These are phyloP conservation scores for Mycena rosella DNA, from an alignment of 768 basidiomycete genomes.

Conservation along the genomic window DNA sequence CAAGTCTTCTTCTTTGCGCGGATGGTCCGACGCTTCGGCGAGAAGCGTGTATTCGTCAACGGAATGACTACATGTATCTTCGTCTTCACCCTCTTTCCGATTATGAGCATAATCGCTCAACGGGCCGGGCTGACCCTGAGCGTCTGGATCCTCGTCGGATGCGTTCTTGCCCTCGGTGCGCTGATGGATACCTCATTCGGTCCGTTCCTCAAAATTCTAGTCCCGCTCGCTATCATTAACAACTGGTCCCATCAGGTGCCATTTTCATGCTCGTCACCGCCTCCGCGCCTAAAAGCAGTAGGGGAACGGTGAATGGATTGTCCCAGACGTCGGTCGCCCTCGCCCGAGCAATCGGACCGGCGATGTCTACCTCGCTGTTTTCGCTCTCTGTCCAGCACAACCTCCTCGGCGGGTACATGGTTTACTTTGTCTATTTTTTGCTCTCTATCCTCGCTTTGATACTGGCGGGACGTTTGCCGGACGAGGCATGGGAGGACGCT, in stretches of 20 bases:
- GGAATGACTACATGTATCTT: slow-evolving; percentile 67
- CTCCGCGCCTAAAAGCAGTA: slow-evolving; percentile 61
- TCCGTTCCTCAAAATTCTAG: no score
- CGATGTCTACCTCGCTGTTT: slow-evolving; percentile 63
- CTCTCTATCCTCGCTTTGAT: slow-evolving; percentile 45
- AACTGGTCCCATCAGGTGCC: slow-evolving; percentile 52
- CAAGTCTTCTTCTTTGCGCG: slow-evolving; percentile 77
- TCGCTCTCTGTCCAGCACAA: slow-evolving; percentile 64
- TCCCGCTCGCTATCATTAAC: no score
- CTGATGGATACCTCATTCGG: slow-evolving; percentile 43
- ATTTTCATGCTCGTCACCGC: slow-evolving; percentile 66
- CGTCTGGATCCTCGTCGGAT: no score
- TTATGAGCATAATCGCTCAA: slow-evolving; percentile 69
- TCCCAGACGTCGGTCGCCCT: slow-evolving; percentile 59
- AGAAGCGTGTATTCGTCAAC: slow-evolving; percentile 68
- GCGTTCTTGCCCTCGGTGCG: slow-evolving; percentile 63
- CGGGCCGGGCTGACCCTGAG: slow-evolving; percentile 56
- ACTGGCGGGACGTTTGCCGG: slow-evolving; percentile 56
- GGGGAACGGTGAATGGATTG: slow-evolving; percentile 67
- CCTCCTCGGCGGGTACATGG: slow-evolving; percentile 52
- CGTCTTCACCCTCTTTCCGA: slow-evolving; percentile 69
- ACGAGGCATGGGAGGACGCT: slow-evolving; percentile 54
- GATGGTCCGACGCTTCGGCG: slow-evolving; percentile 72
- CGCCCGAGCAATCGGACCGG: slow-evolving; percentile 64
- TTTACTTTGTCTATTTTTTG: slow-evolving; percentile 51